Percentiles rank a stretch among this genome's conserved stretches.
These are phyloP conservation scores for Termitomyces sp. DNA, from an alignment of 1,284 basidiomycete genomes.

Conservation along the genomic window DNA sequence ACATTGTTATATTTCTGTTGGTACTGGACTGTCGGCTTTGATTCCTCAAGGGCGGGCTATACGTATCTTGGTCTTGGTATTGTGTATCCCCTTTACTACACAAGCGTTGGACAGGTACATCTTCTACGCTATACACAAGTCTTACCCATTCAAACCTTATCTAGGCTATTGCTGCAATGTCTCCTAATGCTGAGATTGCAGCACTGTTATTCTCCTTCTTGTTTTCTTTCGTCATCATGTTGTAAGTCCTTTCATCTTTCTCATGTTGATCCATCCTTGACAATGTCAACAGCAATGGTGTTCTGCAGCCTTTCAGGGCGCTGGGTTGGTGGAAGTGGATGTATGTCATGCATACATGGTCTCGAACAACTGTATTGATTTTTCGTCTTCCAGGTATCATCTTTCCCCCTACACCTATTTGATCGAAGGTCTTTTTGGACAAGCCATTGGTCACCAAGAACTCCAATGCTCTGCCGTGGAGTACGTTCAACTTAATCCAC, in stretches of 20 bases:
- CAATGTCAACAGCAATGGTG: constrained; percentile 46
- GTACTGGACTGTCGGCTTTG: constrained; percentile 53
- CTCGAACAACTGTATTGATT: background rate
- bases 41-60: constrained; percentile 45
- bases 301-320: constrained; percentile 55
- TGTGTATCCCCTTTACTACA: constrained; percentile 49
- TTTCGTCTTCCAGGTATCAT: constrained; percentile 32
- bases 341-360: constrained; percentile 28
- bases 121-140: background rate
- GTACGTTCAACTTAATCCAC: constrained; percentile 49
- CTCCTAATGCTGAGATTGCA: constrained; percentile 61
- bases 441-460: constrained; percentile 42
- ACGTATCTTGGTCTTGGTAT: constrained; percentile 46
- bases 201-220: constrained; percentile 61
- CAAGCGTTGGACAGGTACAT: constrained; percentile 45
- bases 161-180: constrained; percentile 57
- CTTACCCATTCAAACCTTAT: background rate
- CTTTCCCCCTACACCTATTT: constrained; percentile 76
- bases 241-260: constrained; percentile 37
- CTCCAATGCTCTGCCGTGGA: constrained; percentile 57
- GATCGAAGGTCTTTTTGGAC: constrained; percentile 51
- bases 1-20: constrained; percentile 50
- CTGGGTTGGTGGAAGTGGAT: constrained; percentile 85
- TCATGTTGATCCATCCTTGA: background rate
- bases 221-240: constrained; percentile 66